Evolutionary conservation across 2,329 filamentous ascomycete species (phyloP), one percentile per base, ranked within the genome.

Genomic region (Akanthomyces lecanii): DNA sequence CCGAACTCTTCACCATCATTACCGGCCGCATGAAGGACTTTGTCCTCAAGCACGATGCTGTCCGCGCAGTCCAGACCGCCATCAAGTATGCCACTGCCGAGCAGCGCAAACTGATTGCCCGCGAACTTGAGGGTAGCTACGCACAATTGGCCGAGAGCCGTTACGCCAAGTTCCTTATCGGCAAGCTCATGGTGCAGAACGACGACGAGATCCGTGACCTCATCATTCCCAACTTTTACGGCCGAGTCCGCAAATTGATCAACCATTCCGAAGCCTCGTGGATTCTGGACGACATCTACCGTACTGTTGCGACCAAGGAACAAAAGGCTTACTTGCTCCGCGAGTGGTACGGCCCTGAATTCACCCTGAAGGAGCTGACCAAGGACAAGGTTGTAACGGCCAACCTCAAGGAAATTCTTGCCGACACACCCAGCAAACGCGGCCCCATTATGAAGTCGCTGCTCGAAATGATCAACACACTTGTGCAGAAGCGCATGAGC

Each of bases 201-300:
- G 92, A 97, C 72, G 81, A 86, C 47, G 90, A 94, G 75, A 92
- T 96, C 67, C 86, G 92, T 70, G 90, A 97, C 73, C 78, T 96
- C 67, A 91, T 99, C 70, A 88, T 99, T 14, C 89, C 91, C 50
- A 93, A 99, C 75, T 98, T 99, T 78, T 97, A 95, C 75, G 93
- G 95, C 64, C 88, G 94, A 74, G 90, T 98, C 66, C 90, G 91
- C 73, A 91, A 92, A 71, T 81, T 98, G 72, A 97, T 98, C 75
- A 95, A 97, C 75, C 95, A 99, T 76, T 86, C 94, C 1, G 96
- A 99, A 77, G 95, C 91, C 38, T 93, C 92, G 47, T 99, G 95
- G 93, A 98, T 99, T 69, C 81, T 99, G 48, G 96, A 99, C 75
- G 95, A 99, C 75, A 90, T 97, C 68, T 99, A 98, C 79, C 87